These are phyloP conservation scores for Globisporangium parvum DNA, from an alignment of 352 stramenopile species.

Conservation along the genomic window DNA sequence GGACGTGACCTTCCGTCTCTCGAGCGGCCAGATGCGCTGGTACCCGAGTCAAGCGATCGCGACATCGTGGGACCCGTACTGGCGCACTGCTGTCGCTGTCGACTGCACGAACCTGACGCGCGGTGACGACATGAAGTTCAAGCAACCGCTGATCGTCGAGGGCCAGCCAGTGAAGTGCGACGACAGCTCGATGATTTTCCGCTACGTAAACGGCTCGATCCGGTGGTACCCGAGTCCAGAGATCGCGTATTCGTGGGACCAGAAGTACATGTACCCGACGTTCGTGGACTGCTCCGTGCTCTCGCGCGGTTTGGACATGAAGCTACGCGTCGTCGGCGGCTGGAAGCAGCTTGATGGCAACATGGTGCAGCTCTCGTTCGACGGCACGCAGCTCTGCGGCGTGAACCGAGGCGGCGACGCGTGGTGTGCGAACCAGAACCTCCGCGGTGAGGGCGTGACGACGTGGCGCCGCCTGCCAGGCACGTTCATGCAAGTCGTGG, in stretches of 20 bases:
- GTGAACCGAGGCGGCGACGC: conserved; percentile 17
- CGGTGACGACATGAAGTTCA: conserved; percentile 16
- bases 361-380: conserved; percentile 23
- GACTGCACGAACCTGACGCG: conserved; percentile 7
- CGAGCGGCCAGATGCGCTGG: conserved; percentile 6
- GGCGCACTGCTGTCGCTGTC: not conserved
- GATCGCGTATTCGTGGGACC: conserved; percentile 20
- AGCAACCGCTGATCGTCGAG: conserved; percentile 9
- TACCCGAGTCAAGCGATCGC: conserved; percentile 17
- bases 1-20: conserved; percentile 1
- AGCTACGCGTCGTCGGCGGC: not conserved
- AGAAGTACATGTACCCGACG: conserved; percentile 7
- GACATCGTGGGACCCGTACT: conserved; percentile 20
- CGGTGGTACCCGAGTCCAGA: conserved; percentile 13
- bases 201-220: conserved; percentile 7
- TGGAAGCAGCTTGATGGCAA: conserved; percentile 18
- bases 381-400: conserved; percentile 22
- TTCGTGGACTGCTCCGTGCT: conserved; percentile 16
- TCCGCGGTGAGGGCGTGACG: conserved; percentile 9
- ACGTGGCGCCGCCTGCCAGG: conserved; percentile 19
- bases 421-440: conserved; percentile 20
- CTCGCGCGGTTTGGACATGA: not conserved
- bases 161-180: conserved; percentile 16
- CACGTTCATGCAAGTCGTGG: conserved; percentile 19
- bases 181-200: conserved; percentile 8